Base-by-base conservation (phyloP, 352 stramenopile genomes). In the Peronospora farinosa region DNA sequence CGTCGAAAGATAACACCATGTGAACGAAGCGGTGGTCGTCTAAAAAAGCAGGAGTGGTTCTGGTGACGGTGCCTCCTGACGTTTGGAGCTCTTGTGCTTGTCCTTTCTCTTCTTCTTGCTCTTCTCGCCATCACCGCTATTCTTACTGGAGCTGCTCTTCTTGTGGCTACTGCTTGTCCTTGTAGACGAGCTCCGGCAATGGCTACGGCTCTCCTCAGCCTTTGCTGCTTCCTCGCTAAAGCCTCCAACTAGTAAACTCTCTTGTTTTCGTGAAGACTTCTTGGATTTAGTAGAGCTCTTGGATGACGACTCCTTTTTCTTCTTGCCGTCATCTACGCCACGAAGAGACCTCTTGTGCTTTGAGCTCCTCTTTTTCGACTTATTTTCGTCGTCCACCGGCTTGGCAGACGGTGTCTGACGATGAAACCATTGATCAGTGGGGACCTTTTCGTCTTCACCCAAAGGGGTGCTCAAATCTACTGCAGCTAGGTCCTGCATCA, bases 21-120 rank as follows among this genome's bases (percentile, higher is more conserved):
- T 38, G 47, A 55, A 48, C 39, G 19, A 43, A 61, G 39, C 27
- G 27, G 12, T 17, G 60, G 44, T 57, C 42, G 51, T 80, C 69
- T 89, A 92, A 78, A 92, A 87, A 32, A 92, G 69, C 57, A 92
- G 53, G 52, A 92, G 65, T 38, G 73, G 72, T 60, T 88, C 76
- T 55, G 66, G 63, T 49, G 55, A 27, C 7, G 50, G 53, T 27
- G 50, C 54, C 28, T 81, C 66, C 33, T 66, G 60, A 36, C 67
- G 78, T 62, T 86, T 88, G 11, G 65, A 69, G 42, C 61, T 71
- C 51, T 75, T 73, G 44, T 63, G 48, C 54, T 75, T 76, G 30
- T 67, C 54, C 47, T 71, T 74, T 41, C 44, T 69, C 39, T 65
- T 77, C 23, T 54, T 57, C 52, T 64, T 67, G 40, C 43, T 62